Percentiles rank a stretch among this genome's conserved stretches.
phyloP scores from a whole-genome alignment of 441 rosid species.

The Aquilaria agallochum region DNA sequence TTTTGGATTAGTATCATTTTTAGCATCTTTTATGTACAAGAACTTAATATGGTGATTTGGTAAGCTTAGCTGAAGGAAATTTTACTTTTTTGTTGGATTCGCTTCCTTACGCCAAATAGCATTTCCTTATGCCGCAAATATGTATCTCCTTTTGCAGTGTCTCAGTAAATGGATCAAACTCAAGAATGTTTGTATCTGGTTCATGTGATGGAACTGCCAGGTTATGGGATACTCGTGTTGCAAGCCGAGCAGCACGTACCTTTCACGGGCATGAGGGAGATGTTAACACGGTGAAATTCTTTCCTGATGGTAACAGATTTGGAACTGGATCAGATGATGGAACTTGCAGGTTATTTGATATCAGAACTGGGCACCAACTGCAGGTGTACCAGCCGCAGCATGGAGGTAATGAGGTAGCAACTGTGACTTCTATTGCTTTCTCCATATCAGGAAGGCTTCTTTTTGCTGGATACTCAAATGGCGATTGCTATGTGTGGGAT shows the following conservation, averaged over 20 bases:
- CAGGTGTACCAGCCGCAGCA: slow-evolving; percentile 67
- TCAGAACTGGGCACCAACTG: slow-evolving; percentile 93
- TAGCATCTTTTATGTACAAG: background rate
- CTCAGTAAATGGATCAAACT: slow-evolving; percentile 69
- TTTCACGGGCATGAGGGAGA: slow-evolving; percentile 97
- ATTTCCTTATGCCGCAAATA: no score
- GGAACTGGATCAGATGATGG: slow-evolving; percentile 99
- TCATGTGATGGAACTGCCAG: slow-evolving; percentile 93
- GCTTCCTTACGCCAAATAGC: background rate
- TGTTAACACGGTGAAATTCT: slow-evolving; percentile 88
- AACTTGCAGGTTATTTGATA: slow-evolving; percentile 89
- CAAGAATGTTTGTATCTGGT: slow-evolving; percentile 88
- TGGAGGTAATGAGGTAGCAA: slow-evolving; percentile 45
- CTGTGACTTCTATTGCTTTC: slow-evolving; percentile 83
- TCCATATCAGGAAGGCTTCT: slow-evolving; percentile 95
- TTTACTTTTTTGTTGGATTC: slow-evolving; percentile 2
- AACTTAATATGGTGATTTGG: background rate
- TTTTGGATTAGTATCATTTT: slow-evolving; percentile 1
- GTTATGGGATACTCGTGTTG: slow-evolving; percentile 96
- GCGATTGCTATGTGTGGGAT: slow-evolving; percentile 92
- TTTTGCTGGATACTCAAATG: slow-evolving; percentile 79
- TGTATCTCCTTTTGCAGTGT: slow-evolving; percentile 48
- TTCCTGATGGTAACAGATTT: slow-evolving; percentile 97
- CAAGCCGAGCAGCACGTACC: slow-evolving; percentile 85
- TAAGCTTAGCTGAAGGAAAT: slow-evolving; percentile 1